Evolutionary conservation across 352 stramenopile genomes (phyloP), one percentile per base, ranked within the genome.

Genomic region (Phytophthora cactorum): DNA sequence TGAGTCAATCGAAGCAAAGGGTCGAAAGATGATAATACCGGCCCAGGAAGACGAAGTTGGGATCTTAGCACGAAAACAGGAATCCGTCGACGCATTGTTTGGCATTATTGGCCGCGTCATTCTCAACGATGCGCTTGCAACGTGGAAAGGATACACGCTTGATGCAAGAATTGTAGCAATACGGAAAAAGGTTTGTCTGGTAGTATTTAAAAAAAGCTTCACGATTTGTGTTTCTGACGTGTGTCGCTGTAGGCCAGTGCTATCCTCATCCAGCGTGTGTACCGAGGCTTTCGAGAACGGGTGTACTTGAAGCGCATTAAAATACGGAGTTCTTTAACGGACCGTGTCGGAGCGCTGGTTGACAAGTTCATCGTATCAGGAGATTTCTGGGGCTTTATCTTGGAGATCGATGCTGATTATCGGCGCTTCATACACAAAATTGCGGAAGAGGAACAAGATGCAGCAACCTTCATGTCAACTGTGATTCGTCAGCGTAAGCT

Each of bases 401-500:
- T 92, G 29, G 68, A 88, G 28, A 61, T 90, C 27, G 84, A 92
- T 53, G 77, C 76, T 15, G 78, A 86, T 38, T 90, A 90, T 57
- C 71, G 77, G 32, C 76, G 78, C 10, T 83, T 88, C 32, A 67
- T 72, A 31, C 38, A 82, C n/a, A 70, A 80, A 28, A 75, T 86
- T 17, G 44, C 46, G 14, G 46, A 79, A 8, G 84, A 92, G 38
- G 66, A 81, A 43, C 32, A 72, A 4, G 59, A 89, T 43, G 82
- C 78, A 14, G 60, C 63, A 27, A 90, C 82, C 1, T 92, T 90
- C 50, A 66, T 87, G 15, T 69, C 77, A 14, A 78, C 70, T 10
- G 57, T 92, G 2, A 53, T 90, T 22, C 72, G 60, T 1, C 66
- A 87, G 39, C 80, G 83, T 17, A 78, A 83, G 25, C 29, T 56